phyloP scores from a whole-genome alignment of 257 asterid species.

The Scutellaria galericulata region DNA sequence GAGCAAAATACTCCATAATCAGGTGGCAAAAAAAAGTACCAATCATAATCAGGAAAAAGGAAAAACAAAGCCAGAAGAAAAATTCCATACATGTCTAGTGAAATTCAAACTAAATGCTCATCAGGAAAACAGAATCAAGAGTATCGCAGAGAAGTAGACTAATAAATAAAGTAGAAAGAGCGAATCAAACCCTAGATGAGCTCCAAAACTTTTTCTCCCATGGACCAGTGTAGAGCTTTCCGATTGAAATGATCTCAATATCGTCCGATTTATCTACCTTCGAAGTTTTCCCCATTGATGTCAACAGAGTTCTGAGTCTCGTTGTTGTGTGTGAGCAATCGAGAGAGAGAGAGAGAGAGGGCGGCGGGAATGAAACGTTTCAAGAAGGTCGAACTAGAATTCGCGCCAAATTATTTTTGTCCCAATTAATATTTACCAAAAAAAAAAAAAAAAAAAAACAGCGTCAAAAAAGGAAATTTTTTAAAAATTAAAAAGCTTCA shows the following conservation, averaged over 20 bases:
- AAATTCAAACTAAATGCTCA: constrained; percentile 11
- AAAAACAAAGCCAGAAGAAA: background rate
- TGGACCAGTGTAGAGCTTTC: constrained; percentile 69
- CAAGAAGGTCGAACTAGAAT: background rate
- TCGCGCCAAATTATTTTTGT: constrained; percentile 33
- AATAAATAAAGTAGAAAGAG: constrained; percentile 20
- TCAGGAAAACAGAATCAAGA: background rate
- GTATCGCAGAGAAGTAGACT: constrained; percentile 1
- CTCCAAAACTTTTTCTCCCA: constrained; percentile 99
- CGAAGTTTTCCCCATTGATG: constrained; percentile 53
- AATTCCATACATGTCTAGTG: background rate
- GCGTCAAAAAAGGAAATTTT: background rate
- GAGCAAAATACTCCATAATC: constrained; percentile 13
- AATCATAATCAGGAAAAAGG: background rate
- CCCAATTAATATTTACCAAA: background rate
- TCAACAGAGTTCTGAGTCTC: constrained; percentile 11
- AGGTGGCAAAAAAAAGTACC: background rate
- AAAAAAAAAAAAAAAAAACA: background rate
- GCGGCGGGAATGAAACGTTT: constrained; percentile 53
- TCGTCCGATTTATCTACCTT: constrained; percentile 63
- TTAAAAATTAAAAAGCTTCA: background rate
- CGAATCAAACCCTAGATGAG: constrained; percentile 83
- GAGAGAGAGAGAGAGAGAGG: constrained; percentile 22
- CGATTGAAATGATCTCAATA: constrained; percentile 73
- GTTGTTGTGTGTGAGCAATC: background rate